These are phyloP conservation scores for Mycena polygramma DNA, from an alignment of 768 basidiomycete genomes.

Conservation along the genomic window DNA sequence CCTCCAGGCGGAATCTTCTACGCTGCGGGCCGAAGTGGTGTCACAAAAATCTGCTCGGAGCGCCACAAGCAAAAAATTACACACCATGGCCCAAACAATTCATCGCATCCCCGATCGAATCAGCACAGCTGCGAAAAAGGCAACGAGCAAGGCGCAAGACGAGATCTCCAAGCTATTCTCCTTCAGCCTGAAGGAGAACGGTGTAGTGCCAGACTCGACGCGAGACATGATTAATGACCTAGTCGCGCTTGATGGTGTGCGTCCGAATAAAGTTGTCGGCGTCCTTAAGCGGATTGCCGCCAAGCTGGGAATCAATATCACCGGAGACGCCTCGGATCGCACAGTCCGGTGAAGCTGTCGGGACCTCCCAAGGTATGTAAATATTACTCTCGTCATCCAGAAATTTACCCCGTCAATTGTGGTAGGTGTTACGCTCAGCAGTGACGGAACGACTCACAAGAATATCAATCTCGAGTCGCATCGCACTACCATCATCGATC, in stretches of 20 bases:
- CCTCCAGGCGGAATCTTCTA: background rate
- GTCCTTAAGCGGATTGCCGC: conserved; percentile 15
- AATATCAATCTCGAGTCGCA: no score
- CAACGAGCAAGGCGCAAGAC: background rate
- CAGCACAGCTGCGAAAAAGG: background rate
- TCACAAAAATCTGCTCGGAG: conserved; percentile 17
- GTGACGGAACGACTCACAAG: no score
- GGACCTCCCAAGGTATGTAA: no score
- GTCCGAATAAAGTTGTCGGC: conserved; percentile 7
- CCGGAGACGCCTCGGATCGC: background rate
- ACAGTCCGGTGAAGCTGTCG: background rate
- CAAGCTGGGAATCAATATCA: conserved; percentile 1
- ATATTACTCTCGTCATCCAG: no score
- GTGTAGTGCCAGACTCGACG: conserved; percentile 14
- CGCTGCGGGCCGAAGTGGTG: background rate
- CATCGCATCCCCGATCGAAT: conserved; percentile 3
- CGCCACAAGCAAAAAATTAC: background rate
- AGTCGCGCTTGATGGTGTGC: conserved; percentile 20
- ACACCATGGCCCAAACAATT: background rate
- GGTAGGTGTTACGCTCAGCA: no score
- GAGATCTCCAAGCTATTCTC: no score
- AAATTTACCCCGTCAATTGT: no score
- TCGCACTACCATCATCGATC: no score
- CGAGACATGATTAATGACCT: conserved; percentile 22
- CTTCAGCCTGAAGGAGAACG: conserved; percentile 26